Percentiles rank a stretch among this genome's conserved stretches.
Evolutionary conservation across 1,139 yeast genomes (phyloP).

Genomic region (Scheffersomyces stambukii): DNA sequence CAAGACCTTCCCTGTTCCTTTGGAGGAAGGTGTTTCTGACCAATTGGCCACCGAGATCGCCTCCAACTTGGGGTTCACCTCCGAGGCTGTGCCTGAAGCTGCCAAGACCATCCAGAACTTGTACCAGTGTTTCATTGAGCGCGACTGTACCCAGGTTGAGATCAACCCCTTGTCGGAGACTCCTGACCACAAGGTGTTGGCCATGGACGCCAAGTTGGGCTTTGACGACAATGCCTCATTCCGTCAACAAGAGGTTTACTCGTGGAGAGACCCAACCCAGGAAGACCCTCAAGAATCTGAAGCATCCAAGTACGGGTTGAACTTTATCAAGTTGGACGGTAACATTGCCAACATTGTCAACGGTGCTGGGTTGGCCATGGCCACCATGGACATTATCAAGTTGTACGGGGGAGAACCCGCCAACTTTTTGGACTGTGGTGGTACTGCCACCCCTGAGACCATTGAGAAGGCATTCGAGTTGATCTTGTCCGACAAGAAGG

Average conservation of each 20-base stretch:
- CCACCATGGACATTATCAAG: slow-evolving; percentile 99
- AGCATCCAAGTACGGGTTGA: slow-evolving; percentile 86
- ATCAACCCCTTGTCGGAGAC: slow-evolving; percentile 98
- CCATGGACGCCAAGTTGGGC: slow-evolving; percentile 99
- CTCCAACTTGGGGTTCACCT: slow-evolving; percentile 73
- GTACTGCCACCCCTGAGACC: slow-evolving; percentile 98
- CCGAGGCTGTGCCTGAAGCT: slow-evolving; percentile 78
- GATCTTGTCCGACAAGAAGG: slow-evolving; percentile 84
- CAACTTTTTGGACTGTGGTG: slow-evolving; percentile 99
- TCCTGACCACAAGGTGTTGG: slow-evolving; percentile 81
- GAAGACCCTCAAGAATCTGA: slow-evolving; percentile 97
- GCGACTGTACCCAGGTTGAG: slow-evolving; percentile 97
- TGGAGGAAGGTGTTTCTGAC: slow-evolving; percentile 78
- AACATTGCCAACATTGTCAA: slow-evolving; percentile 97
- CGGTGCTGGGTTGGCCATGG: slow-evolving; percentile 99
- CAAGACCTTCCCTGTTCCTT: slow-evolving; percentile 78
- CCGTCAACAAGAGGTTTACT: slow-evolving; percentile 92
- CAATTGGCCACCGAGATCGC: slow-evolving; percentile 76
- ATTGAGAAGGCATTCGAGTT: slow-evolving; percentile 95
- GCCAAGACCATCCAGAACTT: slow-evolving; percentile 83
- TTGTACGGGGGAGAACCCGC: slow-evolving; percentile 99
- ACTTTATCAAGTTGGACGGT: slow-evolving; percentile 97
- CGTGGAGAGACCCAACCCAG: slow-evolving; percentile 96
- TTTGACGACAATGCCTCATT: slow-evolving; percentile 95
- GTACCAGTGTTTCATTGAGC: slow-evolving; percentile 82